Evolutionary conservation across 192 early-diverging fungal genomes (phyloP).

Genomic region (Coemansia aciculifera): DNA sequence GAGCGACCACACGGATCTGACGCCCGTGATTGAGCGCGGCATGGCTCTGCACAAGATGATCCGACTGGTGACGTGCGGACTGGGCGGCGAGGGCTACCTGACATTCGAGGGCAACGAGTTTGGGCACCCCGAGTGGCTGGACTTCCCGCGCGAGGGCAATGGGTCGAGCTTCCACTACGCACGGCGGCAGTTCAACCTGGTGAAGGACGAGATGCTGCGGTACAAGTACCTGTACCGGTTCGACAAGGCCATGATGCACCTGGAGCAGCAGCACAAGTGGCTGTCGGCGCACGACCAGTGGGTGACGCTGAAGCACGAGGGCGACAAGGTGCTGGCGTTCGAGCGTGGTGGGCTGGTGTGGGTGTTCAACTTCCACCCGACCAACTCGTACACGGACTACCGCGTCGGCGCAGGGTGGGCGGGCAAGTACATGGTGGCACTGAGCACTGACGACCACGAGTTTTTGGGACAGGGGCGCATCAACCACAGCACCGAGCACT

Average conservation of each 20-base stretch:
- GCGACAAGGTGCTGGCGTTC: constrained; percentile 91
- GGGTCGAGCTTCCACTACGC: constrained; percentile 89
- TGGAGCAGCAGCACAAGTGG: constrained; percentile 74
- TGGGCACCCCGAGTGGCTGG: constrained; percentile 99
- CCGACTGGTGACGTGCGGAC: constrained; percentile 78
- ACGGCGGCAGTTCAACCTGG: constrained; percentile 91
- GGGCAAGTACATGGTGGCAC: constrained; percentile 72
- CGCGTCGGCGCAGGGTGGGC: constrained; percentile 71
- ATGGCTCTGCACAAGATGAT: constrained; percentile 97
- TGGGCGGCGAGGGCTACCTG: constrained; percentile 96
- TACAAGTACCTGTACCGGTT: constrained; percentile 94
- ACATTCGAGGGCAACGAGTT: constrained; percentile 99
- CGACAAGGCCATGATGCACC: constrained; percentile 79
- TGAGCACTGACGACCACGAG: constrained; percentile 74
- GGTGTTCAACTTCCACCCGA: constrained; percentile 94
- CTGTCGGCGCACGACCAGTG: constrained; percentile 74
- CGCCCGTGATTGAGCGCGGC: constrained; percentile 93
- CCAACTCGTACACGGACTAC: constrained; percentile 84
- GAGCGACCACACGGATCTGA: constrained; percentile 75
- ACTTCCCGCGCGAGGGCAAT: constrained; percentile 96
- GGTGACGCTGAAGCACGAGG: constrained; percentile 86
- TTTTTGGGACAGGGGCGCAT: constrained; percentile 84
- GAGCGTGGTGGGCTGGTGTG: constrained; percentile 88
- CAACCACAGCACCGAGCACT: constrained; percentile 61
- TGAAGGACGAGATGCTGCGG: constrained; percentile 82